These are phyloP conservation scores for Onygenales sp. DNA, from an alignment of 2,329 filamentous ascomycete species.

Conservation along the genomic window DNA sequence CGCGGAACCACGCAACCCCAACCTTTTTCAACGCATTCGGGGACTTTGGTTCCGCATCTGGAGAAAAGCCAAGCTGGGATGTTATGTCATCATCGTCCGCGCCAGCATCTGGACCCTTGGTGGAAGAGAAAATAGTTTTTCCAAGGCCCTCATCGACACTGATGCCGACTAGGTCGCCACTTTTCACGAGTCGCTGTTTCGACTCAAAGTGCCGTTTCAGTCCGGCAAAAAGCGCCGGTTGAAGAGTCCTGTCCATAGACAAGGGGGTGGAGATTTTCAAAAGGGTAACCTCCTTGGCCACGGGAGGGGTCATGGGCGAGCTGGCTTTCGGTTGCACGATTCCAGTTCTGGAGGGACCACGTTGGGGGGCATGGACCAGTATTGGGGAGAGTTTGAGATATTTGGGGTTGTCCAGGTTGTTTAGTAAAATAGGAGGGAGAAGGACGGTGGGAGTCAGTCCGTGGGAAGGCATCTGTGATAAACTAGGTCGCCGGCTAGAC, in stretches of 20 bases:
- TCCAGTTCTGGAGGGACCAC: constrained; percentile 49
- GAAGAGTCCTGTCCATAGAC: constrained; percentile 74
- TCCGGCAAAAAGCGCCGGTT: constrained; percentile 76
- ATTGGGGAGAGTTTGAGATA: constrained; percentile 69
- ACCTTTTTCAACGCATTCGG: constrained; percentile 37
- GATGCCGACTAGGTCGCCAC: constrained; percentile 80
- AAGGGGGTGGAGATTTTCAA: constrained; percentile 82
- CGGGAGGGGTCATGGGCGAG: constrained; percentile 42
- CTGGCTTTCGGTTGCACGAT: constrained; percentile 43
- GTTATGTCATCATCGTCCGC: constrained; percentile 59
- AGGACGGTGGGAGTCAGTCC: constrained; percentile 55
- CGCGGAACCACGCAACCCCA: constrained; percentile 81
- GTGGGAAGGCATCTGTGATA: constrained; percentile 39
- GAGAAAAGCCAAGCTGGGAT: constrained; percentile 9
- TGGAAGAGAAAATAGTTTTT: constrained; percentile 65
- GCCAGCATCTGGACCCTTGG: constrained; percentile 44
- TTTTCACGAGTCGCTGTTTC: constrained; percentile 71
- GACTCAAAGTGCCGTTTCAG: constrained; percentile 83
- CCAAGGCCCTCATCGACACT: constrained; percentile 81
- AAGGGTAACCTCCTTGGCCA: constrained; percentile 71
- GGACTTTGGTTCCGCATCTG: constrained; percentile 4
- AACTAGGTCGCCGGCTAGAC: constrained; percentile 43
- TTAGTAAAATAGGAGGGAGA: constrained; percentile 74
- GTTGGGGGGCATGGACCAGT: constrained; percentile 19
- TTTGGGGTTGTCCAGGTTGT: constrained; percentile 70